Percentiles rank a stretch among this genome's conserved stretches.
phyloP scores from a whole-genome alignment of 176 grass and related monocot genomes.

The Carex cristatella region DNA sequence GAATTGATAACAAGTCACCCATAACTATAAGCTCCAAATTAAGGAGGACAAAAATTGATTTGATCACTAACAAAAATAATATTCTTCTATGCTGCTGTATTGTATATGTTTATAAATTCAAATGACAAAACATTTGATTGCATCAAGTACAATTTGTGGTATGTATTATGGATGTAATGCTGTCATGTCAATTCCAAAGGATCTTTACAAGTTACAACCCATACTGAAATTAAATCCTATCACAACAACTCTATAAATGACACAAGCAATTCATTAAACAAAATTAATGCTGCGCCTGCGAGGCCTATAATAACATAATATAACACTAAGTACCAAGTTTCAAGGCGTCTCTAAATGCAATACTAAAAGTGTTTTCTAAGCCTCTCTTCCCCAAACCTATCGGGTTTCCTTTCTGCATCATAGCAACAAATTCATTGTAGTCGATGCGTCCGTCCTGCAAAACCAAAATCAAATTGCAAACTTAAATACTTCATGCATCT shows the following conservation, averaged over 20 bases:
- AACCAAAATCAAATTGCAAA: background rate
- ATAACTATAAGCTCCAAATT: background rate
- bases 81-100: background rate
- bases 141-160: slow-evolving; percentile 4
- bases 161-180: background rate
- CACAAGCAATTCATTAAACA: slow-evolving; percentile 1
- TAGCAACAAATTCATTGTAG: slow-evolving; percentile 91
- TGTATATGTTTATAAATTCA: background rate
- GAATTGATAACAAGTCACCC: background rate
- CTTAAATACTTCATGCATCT: background rate
- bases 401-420: slow-evolving; percentile 76
- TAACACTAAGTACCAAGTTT: slow-evolving; percentile 28
- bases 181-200: slow-evolving; percentile 20
- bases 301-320: background rate
- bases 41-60: background rate
- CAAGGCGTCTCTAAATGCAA: slow-evolving; percentile 69
- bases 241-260: slow-evolving; percentile 29
- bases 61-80: background rate
- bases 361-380: slow-evolving; percentile 66
- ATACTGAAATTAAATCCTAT: slow-evolving; percentile 22
- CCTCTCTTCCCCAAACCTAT: slow-evolving; percentile 61
- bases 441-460: slow-evolving; percentile 85
- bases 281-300: slow-evolving; percentile 18
- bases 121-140: background rate
- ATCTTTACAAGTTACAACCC: slow-evolving; percentile 31